These are phyloP conservation scores for Endoconidiophora polonica DNA, from an alignment of 2,329 filamentous ascomycete genomes.

Conservation along the genomic window DNA sequence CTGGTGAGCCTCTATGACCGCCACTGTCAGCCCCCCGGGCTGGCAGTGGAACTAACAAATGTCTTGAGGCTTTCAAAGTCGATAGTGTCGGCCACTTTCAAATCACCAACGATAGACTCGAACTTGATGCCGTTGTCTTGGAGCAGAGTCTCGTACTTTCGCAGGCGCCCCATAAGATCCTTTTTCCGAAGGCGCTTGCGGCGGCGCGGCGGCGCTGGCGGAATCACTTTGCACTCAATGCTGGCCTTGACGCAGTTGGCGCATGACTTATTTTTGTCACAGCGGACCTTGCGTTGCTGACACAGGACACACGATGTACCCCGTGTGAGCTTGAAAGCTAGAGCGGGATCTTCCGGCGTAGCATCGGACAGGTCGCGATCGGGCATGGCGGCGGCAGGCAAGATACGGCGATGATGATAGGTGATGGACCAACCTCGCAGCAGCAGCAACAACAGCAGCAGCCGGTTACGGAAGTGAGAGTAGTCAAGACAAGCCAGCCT, in stretches of 20 bases:
- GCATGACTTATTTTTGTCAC: slow-evolving; percentile 57
- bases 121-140: slow-evolving; percentile 51
- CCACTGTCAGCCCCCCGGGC: too few relatives aligned
- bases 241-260: slow-evolving; percentile 44
- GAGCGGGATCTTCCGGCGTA: slow-evolving; percentile 18
- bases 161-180: slow-evolving; percentile 52
- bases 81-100: neutral
- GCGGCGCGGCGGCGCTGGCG: slow-evolving; percentile 39
- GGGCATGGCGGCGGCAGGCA: neutral
- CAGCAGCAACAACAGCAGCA: too few relatives aligned
- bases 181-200: slow-evolving; percentile 51
- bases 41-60: slow-evolving; percentile 22
- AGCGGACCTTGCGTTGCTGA: slow-evolving; percentile 60
- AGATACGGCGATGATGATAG: neutral
- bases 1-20: too few relatives aligned
- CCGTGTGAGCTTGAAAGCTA: slow-evolving; percentile 36
- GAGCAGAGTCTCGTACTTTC: slow-evolving; percentile 50
- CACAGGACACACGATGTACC: slow-evolving; percentile 54
- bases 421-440: neutral
- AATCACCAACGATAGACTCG: slow-evolving; percentile 42
- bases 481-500: too few relatives aligned
- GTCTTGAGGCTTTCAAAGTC: slow-evolving; percentile 39
- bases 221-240: slow-evolving; percentile 43
- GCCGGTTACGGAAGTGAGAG: too few relatives aligned
- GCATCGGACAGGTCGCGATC: neutral